These are phyloP conservation scores for Trypanosoma boissoni DNA, from an alignment of 208 protist genomes.

Conservation along the genomic window DNA sequence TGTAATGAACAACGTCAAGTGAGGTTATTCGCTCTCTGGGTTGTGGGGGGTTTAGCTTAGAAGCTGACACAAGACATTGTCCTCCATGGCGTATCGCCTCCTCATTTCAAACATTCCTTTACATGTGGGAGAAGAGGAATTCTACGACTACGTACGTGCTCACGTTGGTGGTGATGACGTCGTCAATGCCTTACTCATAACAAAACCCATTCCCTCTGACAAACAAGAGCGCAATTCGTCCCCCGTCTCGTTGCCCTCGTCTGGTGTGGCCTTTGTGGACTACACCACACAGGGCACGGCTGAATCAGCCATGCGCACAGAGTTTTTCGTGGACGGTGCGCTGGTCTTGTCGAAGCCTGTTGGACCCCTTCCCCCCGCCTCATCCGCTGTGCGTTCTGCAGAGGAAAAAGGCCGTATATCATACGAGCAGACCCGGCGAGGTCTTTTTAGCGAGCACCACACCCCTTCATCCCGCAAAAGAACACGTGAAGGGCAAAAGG, in stretches of 20 bases:
- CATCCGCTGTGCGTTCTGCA: neutral
- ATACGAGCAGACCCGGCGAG: constrained; percentile 9
- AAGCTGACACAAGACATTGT: neutral
- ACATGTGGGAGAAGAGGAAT: constrained; percentile 25
- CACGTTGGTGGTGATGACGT: constrained; percentile 21
- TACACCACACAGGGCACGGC: constrained; percentile 26
- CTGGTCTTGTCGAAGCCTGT: constrained; percentile 14
- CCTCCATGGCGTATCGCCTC: constrained; percentile 26
- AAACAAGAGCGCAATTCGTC: neutral
- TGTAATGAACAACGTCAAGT: too few species aligned
- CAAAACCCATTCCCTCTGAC: constrained; percentile 1
- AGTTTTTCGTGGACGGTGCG: constrained; percentile 19
- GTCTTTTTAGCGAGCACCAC: too few species aligned
- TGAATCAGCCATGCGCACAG: constrained; percentile 17
- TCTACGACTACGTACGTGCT: constrained; percentile 43
- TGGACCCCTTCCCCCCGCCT: constrained; percentile 5
- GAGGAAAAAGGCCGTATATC: constrained; percentile 24
- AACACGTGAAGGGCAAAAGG: neutral
- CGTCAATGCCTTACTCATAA: constrained; percentile 26
- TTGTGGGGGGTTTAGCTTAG: too few species aligned
- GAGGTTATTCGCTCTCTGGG: too few species aligned
- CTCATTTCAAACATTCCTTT: constrained; percentile 32
- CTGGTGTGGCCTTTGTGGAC: constrained; percentile 37
- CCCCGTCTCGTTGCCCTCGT: constrained; percentile 1
- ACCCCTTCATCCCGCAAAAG: too few species aligned